These are phyloP conservation scores for Exobasidium cylindrosporum DNA, from an alignment of 1,284 basidiomycete species.

Conservation along the genomic window DNA sequence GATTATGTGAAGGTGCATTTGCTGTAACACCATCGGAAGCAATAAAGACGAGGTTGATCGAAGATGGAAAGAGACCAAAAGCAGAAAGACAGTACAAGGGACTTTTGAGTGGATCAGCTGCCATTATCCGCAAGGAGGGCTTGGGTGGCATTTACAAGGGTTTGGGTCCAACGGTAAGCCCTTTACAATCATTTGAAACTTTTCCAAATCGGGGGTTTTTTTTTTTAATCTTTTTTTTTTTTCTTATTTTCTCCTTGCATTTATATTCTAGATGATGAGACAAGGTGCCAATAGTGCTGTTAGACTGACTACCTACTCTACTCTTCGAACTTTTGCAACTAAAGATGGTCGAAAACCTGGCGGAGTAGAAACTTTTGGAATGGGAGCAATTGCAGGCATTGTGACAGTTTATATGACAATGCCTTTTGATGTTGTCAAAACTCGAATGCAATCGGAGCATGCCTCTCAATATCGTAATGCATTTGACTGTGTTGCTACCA, in stretches of 20 bases:
- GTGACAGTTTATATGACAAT: conserved; percentile 79
- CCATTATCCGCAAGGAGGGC: conserved; percentile 81
- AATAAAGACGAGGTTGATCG: conserved; percentile 97
- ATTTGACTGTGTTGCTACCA: conserved; percentile 71
- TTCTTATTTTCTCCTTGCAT: not conserved
- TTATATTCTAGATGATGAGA: conserved; percentile 67
- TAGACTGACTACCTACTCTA: conserved; percentile 86
- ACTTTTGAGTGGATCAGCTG: conserved; percentile 77
- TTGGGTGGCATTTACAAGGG: conserved; percentile 76
- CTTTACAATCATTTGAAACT: not conserved
- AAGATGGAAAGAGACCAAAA: conserved; percentile 77
- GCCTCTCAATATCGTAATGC: conserved; percentile 80
- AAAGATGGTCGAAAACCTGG: conserved; percentile 60
- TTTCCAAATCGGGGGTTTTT: not conserved
- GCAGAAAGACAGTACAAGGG: conserved; percentile 70
- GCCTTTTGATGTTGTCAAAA: conserved; percentile 81
- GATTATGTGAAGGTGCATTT: conserved; percentile 84
- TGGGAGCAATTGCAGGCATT: conserved; percentile 84
- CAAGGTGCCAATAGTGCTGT: conserved; percentile 96
- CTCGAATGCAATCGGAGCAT: conserved; percentile 86
- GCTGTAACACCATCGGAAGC: conserved; percentile 96
- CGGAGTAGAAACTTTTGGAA: conserved; percentile 77
- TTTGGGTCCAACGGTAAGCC: conserved; percentile 69
- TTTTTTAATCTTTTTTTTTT: not conserved
- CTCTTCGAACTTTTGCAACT: conserved; percentile 63